Evolutionary conservation across 2,329 filamentous ascomycete species (phyloP).

Genomic region (Ophiocordyceps sinensis): DNA sequence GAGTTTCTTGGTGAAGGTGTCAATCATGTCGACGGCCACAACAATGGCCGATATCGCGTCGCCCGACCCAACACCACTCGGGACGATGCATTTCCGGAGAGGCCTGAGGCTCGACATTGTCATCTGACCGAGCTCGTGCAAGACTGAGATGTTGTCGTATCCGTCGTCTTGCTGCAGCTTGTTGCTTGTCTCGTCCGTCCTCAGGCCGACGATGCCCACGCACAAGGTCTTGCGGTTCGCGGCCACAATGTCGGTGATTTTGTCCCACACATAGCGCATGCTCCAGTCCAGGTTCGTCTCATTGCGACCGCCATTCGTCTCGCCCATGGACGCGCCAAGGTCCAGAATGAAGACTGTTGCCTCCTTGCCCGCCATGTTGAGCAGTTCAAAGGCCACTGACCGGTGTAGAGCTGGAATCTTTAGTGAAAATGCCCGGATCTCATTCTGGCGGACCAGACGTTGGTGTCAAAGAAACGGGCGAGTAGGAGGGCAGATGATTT

Average conservation of each 20-base stretch:
- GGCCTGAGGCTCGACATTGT: slow-evolving; percentile 53
- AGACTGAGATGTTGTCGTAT: slow-evolving; percentile 69
- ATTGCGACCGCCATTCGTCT: slow-evolving; percentile 52
- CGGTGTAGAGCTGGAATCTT: too few relatives aligned
- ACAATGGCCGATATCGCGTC: slow-evolving; percentile 84
- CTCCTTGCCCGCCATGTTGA: slow-evolving; percentile 76
- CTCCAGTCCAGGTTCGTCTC: slow-evolving; percentile 79
- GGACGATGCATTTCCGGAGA: slow-evolving; percentile 48
- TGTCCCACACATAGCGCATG: slow-evolving; percentile 92
- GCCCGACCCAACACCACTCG: slow-evolving; percentile 54
- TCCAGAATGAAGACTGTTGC: slow-evolving; percentile 87
- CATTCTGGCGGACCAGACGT: background rate
- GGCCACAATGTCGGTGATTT: slow-evolving; percentile 54
- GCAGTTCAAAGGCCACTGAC: background rate
- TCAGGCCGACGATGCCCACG: slow-evolving; percentile 67
- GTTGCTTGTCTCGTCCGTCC: slow-evolving; percentile 66
- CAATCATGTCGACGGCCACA: slow-evolving; percentile 77
- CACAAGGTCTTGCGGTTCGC: slow-evolving; percentile 53
- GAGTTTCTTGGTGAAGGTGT: slow-evolving; percentile 61
- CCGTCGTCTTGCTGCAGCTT: slow-evolving; percentile 51
- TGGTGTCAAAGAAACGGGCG: background rate
- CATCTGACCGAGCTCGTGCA: slow-evolving; percentile 51
- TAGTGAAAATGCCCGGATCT: too few relatives aligned
- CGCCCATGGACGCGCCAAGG: slow-evolving; percentile 71
- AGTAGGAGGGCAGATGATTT: background rate